Conservation (phyloP, 2,329 filamentous ascomycete genomes). For the Pseudocercospora ulei region DNA sequence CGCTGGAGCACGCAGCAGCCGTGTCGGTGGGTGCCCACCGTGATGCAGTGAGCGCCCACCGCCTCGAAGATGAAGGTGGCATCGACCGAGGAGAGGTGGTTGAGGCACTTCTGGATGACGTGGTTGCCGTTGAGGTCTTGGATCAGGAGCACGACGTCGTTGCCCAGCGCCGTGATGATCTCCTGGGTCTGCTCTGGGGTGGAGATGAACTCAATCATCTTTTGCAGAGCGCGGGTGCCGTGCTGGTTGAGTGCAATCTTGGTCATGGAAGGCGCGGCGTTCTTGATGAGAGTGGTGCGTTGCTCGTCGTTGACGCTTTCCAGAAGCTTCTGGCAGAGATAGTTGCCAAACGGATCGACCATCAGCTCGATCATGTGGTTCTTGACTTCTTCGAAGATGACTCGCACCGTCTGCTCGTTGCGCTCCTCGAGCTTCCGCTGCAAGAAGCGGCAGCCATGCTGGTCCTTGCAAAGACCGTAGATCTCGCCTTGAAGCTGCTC, state of each 20-base stretch:
- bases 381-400: conserved; percentile 91
- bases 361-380: conserved; percentile 92
- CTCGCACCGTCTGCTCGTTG: conserved; percentile 69
- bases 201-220: conserved; percentile 97
- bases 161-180: conserved; percentile 74
- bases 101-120: conserved; percentile 97
- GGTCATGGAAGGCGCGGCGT: conserved; percentile 77
- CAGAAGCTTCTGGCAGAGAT: conserved; percentile 94
- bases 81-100: conserved; percentile 74
- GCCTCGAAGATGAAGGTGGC: conserved; percentile 96
- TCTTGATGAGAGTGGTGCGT: conserved; percentile 83
- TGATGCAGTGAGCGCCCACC: conserved; percentile 74
- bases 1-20: conserved; percentile 96
- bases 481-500: conserved; percentile 75
- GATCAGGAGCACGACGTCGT: conserved; percentile 84
- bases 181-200: conserved; percentile 74
- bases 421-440: conserved; percentile 96
- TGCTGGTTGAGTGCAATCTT: conserved; percentile 94
- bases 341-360: conserved; percentile 98
- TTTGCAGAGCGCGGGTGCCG: conserved; percentile 89
- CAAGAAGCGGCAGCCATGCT: conserved; percentile 91
- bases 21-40: conserved; percentile 91
- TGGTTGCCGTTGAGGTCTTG: conserved; percentile 98
- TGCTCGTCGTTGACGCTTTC: conserved; percentile 94
- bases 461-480: conserved; percentile 88